phyloP scores from a whole-genome alignment of 2,329 filamentous ascomycete species.

The Uncinocarpus reesii region DNA sequence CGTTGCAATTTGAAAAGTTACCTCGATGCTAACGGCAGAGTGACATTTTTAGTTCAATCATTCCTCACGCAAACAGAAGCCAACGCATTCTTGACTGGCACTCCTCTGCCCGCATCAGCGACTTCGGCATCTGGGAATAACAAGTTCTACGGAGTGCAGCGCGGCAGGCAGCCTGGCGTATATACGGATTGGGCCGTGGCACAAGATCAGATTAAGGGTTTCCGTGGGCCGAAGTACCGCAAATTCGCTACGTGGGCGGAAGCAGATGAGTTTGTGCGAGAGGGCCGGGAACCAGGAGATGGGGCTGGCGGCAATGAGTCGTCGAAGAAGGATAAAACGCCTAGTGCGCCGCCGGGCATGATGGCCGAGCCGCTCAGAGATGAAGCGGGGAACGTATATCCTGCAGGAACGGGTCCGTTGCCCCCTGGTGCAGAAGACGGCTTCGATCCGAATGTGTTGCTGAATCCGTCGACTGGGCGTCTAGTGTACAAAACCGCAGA shows the following conservation, averaged over 20 bases:
- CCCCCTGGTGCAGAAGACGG: constrained; percentile 49
- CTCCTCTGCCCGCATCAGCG: constrained; percentile 33
- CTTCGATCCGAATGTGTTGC: constrained; percentile 49
- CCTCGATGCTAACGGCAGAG: not conserved
- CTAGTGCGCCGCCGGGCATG: constrained; percentile 30
- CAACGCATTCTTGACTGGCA: constrained; percentile 62
- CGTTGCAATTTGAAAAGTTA: no score
- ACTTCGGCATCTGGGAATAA: constrained; percentile 30
- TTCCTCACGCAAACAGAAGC: constrained; percentile 66
- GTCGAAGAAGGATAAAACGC: constrained; percentile 1
- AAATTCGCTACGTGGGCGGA: constrained; percentile 59
- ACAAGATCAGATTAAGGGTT: constrained; percentile 61
- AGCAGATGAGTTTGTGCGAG: constrained; percentile 64
- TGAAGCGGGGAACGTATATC: constrained; percentile 36
- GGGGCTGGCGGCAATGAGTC: not conserved
- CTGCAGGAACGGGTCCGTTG: constrained; percentile 47
- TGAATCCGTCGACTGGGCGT: constrained; percentile 45
- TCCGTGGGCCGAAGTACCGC: constrained; percentile 58
- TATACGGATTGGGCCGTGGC: constrained; percentile 61
- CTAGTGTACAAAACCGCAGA: constrained; percentile 47
- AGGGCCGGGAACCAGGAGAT: constrained; percentile 11
- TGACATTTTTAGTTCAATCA: constrained; percentile 57
- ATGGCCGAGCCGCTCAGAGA: constrained; percentile 34
- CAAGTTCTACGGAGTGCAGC: constrained; percentile 52
- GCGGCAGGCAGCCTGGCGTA: constrained; percentile 49